Base-by-base conservation (phyloP, 768 basidiomycete species). In the Boletus pseudo-olivaceus region DNA sequence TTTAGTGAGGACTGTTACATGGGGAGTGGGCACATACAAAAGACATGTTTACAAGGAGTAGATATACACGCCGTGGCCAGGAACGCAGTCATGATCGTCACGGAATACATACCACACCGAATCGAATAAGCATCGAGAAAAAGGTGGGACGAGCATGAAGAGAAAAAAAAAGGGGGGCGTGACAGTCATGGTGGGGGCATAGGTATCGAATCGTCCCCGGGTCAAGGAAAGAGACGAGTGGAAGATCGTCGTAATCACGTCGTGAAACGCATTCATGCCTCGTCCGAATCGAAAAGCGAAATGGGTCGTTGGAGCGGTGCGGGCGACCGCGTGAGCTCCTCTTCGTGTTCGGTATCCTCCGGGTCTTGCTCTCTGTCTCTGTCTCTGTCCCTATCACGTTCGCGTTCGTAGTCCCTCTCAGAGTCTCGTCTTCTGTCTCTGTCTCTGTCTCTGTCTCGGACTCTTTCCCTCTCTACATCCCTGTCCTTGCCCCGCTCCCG, bases 201-300 rank as follows among this genome's bases (percentile, higher is more conserved):
- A 30, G n/a, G 12, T 32, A 5, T 44, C 20, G 7, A 44, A n/a
- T 33, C n/a, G 11, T 51, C 26, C 17, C 19, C 43, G 26, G 33
- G 3, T 47, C 42, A 34, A 10, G 40, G n/a, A 14, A 26, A 26
- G 8, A 41, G 23, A 17, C 2, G 41, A 17, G 23, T 14, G 2
- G 40, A 42, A 42, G 1, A 26, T 17, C 42, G 9, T 40, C 10
- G 12, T 7, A 15, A 15, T 41, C 40, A 41, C 14, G 14, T 38
- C 10, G 11, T 17, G 29, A 15, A 3, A 23, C 14, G 10, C 15
- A 9, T 23, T 52, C 54, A 54, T 4, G 45, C 50, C 29, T 65
- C 66, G 40, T 63, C 66, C 1, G 66, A 65, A 57, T 67, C 67
- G 2, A 70, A 72, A 3, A 72, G 60, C 20, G 68, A 70, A 17